Evolutionary conservation across 306 rosid species (phyloP).

Genomic region (Elaeagnus macrophylla): DNA sequence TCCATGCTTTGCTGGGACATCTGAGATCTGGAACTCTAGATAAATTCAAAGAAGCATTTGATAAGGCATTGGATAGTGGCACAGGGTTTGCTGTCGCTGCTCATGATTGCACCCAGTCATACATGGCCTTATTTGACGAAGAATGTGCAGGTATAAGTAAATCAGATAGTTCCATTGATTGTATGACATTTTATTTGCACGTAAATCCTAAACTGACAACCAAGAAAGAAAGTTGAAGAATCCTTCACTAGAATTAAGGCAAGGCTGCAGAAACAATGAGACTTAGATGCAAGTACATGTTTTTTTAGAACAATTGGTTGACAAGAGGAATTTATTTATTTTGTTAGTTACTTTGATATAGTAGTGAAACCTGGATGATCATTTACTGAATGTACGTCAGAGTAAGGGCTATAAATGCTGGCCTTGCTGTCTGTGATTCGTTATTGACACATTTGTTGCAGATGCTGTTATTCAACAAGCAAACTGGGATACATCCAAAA

Average conservation of each 20-base stretch:
- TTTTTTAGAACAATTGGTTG: not conserved
- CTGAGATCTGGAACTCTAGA: constrained; percentile 65
- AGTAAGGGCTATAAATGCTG: constrained; percentile 5
- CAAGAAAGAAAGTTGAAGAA: constrained; percentile 10
- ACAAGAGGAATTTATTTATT: constrained; percentile 4
- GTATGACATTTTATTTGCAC: not conserved
- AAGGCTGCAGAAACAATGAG: not conserved
- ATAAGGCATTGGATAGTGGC: constrained; percentile 73
- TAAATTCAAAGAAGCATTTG: constrained; percentile 74
- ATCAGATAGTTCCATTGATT: constrained; percentile 4
- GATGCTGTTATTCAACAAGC: constrained; percentile 70
- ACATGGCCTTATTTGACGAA: constrained; percentile 57
- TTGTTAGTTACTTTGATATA: not conserved
- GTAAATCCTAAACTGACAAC: constrained; percentile 10
- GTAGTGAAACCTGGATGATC: constrained; percentile 14
- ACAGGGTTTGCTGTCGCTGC: constrained; percentile 73
- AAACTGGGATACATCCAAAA: constrained; percentile 77
- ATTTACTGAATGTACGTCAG: constrained; percentile 5
- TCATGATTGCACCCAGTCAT: constrained; percentile 34
- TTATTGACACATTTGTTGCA: constrained; percentile 39
- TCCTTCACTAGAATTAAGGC: not conserved
- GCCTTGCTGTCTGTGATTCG: constrained; percentile 10
- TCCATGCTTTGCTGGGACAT: constrained; percentile 74
- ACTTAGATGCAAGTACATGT: constrained; percentile 1
- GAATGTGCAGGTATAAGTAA: constrained; percentile 57